Conservation (phyloP, 2,329 filamentous ascomycete species). For the Chrysosporium queenslandicum region DNA sequence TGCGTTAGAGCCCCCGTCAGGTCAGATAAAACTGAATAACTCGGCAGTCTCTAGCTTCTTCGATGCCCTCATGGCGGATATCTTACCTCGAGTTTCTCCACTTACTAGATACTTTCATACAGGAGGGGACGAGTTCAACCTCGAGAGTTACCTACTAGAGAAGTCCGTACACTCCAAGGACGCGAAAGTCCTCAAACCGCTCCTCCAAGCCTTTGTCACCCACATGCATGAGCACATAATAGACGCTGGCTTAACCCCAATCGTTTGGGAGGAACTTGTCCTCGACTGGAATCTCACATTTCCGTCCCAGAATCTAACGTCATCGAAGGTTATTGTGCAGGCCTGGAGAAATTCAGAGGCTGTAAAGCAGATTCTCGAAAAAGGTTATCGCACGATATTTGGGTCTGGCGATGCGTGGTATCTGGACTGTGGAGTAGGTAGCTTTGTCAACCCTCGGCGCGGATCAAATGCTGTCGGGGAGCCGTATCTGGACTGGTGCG, state of each 20-base stretch:
- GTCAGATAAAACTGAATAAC: slow-evolving; percentile 66
- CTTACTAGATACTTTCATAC: slow-evolving; percentile 73
- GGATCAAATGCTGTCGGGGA: slow-evolving; percentile 11
- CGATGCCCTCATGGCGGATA: slow-evolving; percentile 60
- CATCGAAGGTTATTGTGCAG: slow-evolving; percentile 60
- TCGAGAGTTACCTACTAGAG: slow-evolving; percentile 63
- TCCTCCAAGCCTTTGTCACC: slow-evolving; percentile 69
- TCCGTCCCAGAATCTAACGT: slow-evolving; percentile 32
- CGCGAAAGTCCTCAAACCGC: slow-evolving; percentile 54
- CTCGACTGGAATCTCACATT: slow-evolving; percentile 66
- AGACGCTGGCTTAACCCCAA: slow-evolving; percentile 54
- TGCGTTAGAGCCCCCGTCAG: slow-evolving; percentile 46
- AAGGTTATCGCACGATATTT: slow-evolving; percentile 27
- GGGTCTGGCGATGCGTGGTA: slow-evolving; percentile 27
- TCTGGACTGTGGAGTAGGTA: slow-evolving; percentile 28
- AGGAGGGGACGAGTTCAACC: slow-evolving; percentile 79
- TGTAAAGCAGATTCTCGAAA: slow-evolving; percentile 22
- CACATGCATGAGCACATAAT: slow-evolving; percentile 55
- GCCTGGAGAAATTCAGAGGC: slow-evolving; percentile 51
- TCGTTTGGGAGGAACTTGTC: slow-evolving; percentile 85
- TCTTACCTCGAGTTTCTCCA: slow-evolving; percentile 60
- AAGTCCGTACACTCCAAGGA: slow-evolving; percentile 60
- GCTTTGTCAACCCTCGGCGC: slow-evolving; percentile 28
- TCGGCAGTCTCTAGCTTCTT: slow-evolving; percentile 61
- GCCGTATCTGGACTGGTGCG: slow-evolving; percentile 24